Evolutionary conservation across 441 rosid species (phyloP).

Genomic region (Jatropha multifida): DNA sequence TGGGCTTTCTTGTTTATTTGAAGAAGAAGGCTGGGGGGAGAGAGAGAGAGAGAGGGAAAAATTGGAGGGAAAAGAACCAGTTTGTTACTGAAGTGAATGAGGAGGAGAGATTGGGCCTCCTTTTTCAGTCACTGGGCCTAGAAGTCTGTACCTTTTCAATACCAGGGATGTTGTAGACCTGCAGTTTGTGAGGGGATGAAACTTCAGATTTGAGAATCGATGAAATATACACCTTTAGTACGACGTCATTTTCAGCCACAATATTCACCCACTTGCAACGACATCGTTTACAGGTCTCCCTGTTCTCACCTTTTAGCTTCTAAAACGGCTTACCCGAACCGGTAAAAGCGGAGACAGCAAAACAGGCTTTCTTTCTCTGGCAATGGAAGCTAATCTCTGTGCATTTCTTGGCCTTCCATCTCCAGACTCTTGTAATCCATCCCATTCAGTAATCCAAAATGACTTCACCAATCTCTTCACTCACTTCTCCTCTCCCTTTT

Average conservation of each 20-base stretch:
- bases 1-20: conserved; percentile 1
- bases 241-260: too few species aligned
- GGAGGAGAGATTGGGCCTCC: not conserved
- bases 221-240: too few species aligned
- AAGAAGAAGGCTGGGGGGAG: not conserved
- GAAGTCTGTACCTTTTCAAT: too few species aligned
- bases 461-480: conserved; percentile 42
- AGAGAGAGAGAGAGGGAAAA: not conserved
- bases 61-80: conserved; percentile 20
- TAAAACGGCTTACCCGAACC: not conserved
- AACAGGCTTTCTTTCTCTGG: not conserved
- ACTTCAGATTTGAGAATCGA: too few species aligned
- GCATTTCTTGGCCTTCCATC: conserved; percentile 53
- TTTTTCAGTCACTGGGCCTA: not conserved
- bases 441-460: conserved; percentile 12
- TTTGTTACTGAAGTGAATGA: not conserved
- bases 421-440: conserved; percentile 30
- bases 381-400: conserved; percentile 64
- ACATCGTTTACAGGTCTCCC: not conserved
- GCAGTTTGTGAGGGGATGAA: too few species aligned
- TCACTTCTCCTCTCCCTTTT: conserved; percentile 33
- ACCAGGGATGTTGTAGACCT: too few species aligned
- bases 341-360: not conserved
- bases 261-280: not conserved
- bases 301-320: not conserved